Evolutionary conservation across 306 rosid genomes (phyloP).

Genomic region (Pyrus pyrifolia): DNA sequence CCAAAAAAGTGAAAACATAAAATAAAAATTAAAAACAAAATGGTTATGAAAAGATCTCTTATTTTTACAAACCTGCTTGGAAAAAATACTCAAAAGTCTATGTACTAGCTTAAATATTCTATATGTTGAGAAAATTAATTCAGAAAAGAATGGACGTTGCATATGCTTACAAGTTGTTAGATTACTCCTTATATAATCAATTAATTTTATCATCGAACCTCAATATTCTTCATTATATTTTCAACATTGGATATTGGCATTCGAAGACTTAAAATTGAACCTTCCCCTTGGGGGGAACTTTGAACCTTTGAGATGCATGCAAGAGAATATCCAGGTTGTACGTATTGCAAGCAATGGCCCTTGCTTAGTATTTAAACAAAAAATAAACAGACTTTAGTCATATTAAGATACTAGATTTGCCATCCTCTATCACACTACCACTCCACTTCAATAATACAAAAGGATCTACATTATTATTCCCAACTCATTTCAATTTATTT

Average conservation of each 20-base stretch:
- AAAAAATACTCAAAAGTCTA: background rate
- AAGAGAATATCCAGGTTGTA: constrained; percentile 38
- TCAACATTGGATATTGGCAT: background rate
- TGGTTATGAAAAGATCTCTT: no score
- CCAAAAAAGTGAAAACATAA: no score
- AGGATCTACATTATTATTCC: constrained; percentile 36
- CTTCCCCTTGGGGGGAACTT: background rate
- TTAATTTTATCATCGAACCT: no score
- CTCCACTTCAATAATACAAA: constrained; percentile 30
- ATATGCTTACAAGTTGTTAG: no score
- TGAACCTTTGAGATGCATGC: constrained; percentile 4
- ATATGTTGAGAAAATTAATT: no score
- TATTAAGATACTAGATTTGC: constrained; percentile 30
- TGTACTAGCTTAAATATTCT: no score
- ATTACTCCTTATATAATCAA: no score
- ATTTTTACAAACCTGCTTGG: background rate
- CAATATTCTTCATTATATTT: no score
- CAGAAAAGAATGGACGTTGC: no score
- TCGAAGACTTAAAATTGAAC: background rate
- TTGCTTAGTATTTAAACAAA: background rate
- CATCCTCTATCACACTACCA: constrained; percentile 17
- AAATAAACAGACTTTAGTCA: constrained; percentile 15
- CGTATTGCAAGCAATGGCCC: background rate
- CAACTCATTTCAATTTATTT: constrained; percentile 46
- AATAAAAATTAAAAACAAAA: no score